phyloP scores from a whole-genome alignment of 1,284 basidiomycete genomes.

The Phenoliferia sp. region DNA sequence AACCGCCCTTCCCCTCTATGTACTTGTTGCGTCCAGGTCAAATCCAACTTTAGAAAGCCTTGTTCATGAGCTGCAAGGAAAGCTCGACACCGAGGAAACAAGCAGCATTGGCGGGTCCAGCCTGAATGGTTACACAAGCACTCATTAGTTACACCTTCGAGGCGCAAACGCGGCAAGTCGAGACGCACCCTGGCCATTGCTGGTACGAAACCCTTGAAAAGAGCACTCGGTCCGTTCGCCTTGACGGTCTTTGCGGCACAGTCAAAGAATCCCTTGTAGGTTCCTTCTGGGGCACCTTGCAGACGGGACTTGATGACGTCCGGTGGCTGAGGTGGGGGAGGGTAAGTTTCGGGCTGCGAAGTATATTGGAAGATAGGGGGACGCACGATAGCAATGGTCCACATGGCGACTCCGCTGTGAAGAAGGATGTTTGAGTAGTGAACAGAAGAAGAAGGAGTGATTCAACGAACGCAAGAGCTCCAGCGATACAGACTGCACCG shows the following conservation, averaged over 20 bases:
- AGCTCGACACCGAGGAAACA: conserved; percentile 86
- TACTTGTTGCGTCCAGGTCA: neutral
- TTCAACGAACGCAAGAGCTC: conserved; percentile 63
- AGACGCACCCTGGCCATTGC: conserved; percentile 57
- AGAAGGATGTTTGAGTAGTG: neutral
- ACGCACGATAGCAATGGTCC: conserved; percentile 85
- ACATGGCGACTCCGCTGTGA: conserved; percentile 81
- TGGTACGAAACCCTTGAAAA: conserved; percentile 94
- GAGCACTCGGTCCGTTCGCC: conserved; percentile 77
- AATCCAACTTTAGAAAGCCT: conserved; percentile 17
- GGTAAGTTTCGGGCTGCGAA: neutral
- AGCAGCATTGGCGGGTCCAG: conserved; percentile 69
- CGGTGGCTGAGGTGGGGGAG: conserved; percentile 26
- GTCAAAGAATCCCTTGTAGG: conserved; percentile 89
- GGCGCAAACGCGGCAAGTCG: neutral
- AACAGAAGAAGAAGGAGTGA: neutral
- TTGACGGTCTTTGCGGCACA: conserved; percentile 89
- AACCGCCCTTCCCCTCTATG: neutral
- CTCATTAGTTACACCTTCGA: neutral
- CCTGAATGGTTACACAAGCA: conserved; percentile 45
- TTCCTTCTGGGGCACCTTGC: conserved; percentile 94
- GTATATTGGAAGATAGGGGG: neutral
- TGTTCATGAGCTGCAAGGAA: conserved; percentile 66
- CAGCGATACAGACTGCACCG: conserved; percentile 81
- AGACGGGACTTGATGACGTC: conserved; percentile 93